Percentiles rank a stretch among this genome's conserved stretches.
Evolutionary conservation across 2,329 filamentous ascomycete genomes (phyloP).

Genomic region (Didymella pinodella): DNA sequence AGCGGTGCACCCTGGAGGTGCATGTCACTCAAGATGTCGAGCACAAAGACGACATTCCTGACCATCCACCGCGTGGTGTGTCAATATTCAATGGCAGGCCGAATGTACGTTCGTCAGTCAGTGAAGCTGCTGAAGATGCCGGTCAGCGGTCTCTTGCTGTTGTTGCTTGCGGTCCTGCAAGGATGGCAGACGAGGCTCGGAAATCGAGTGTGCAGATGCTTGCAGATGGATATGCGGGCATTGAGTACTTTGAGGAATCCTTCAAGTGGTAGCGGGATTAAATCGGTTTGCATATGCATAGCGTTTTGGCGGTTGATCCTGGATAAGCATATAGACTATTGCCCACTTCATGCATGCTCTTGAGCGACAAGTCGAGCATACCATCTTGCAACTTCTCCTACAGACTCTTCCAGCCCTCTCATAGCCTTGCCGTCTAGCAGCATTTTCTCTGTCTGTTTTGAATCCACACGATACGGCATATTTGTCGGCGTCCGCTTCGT

Average conservation of each 20-base stretch:
- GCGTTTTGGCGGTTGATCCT: background rate
- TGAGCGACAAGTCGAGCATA: slow-evolving; percentile 29
- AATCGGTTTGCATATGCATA: background rate
- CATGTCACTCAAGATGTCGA: slow-evolving; percentile 40
- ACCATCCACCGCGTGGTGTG: slow-evolving; percentile 29
- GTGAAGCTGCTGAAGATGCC: slow-evolving; percentile 43
- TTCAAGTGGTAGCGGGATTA: slow-evolving; percentile 53
- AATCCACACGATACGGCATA: slow-evolving; percentile 45
- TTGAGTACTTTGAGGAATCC: slow-evolving; percentile 59
- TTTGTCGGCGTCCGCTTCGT: slow-evolving; percentile 38
- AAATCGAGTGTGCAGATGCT: slow-evolving; percentile 51
- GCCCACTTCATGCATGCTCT: background rate
- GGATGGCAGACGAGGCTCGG: slow-evolving; percentile 57
- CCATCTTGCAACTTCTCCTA: slow-evolving; percentile 41
- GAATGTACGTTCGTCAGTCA: slow-evolving; percentile 47
- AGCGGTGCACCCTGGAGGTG: slow-evolving; percentile 36
- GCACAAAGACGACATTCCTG: slow-evolving; percentile 32
- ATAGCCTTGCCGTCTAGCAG: slow-evolving; percentile 33
- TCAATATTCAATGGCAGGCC: slow-evolving; percentile 50
- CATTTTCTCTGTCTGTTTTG: slow-evolving; percentile 35
- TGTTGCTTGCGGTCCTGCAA: slow-evolving; percentile 56
- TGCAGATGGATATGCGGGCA: slow-evolving; percentile 30
- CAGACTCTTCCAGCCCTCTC: slow-evolving; percentile 34
- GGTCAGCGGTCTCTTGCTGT: slow-evolving; percentile 47
- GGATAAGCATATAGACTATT: background rate